Evolutionary conservation across 805 yeast species (phyloP), one percentile per base, ranked within the genome.

Genomic region (Debaryomyces tyrocola): DNA sequence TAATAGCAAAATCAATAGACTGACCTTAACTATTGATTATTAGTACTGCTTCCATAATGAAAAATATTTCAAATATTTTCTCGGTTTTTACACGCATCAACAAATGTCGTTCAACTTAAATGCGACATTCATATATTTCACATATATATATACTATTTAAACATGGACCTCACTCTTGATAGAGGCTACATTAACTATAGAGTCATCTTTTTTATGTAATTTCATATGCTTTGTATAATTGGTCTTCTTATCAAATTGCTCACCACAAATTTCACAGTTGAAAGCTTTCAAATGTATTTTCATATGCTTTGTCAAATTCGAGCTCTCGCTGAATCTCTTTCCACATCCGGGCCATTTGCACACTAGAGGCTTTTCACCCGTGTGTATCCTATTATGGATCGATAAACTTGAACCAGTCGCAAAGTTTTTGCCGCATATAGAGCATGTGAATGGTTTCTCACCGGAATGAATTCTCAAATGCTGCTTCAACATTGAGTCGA

Each of bases 391-490:
- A 39, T 78, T 66, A 67, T 94, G 98, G 27, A 92, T 89, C 1
- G 90, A 85, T 38, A 91, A 71, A 12, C 94, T 84, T 4, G 94
- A 84, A 24, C 87, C 79, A 1, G 96, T 89, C 9, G 96, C 86
- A 69, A 92, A 92, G 20, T 71, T 62, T 62, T 90, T 91, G 4
- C 79, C 84, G 64, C 99, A 92, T 1, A 72, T 60, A 20, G 76
- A 70, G 64, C 99, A 92, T 44, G 64, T 64, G 62, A 77, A 90
- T 1, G 98, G 98, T 58, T 83, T 87, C 57, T 90, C 97, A 2
- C 97, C 97, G 1, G 92, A 82, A 63, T 92, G 98, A 2, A 80
- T 83, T 43, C 97, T 73, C 70, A 78, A 64, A 65, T 94, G 99
- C 65, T 90, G 96, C 37, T 77, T 76, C 37, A 94, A 72, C 77